These are phyloP conservation scores for Austroboletus niveus DNA, from an alignment of 1,284 basidiomycete genomes.

Conservation along the genomic window DNA sequence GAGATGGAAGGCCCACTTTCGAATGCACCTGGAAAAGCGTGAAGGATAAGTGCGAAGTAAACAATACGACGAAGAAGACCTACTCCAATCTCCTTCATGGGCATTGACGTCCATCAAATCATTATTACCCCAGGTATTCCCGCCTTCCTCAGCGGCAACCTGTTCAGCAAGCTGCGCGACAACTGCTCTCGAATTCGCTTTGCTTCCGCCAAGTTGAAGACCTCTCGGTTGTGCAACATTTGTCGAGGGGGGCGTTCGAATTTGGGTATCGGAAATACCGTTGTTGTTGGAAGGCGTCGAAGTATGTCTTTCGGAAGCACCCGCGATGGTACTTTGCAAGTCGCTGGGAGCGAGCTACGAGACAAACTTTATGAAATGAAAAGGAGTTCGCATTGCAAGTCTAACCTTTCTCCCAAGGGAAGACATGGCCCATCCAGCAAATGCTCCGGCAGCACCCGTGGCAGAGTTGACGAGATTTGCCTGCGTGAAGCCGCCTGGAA, in stretches of 20 bases:
- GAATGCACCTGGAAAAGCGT: conserved; percentile 63
- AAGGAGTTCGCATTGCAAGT: background rate
- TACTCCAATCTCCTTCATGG: conserved; percentile 91
- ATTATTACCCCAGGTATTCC: conserved; percentile 64
- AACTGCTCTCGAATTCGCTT: conserved; percentile 39
- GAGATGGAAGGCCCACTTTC: conserved; percentile 58
- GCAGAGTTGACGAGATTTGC: conserved; percentile 77
- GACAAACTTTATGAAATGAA: background rate
- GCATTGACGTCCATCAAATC: conserved; percentile 91
- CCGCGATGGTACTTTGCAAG: conserved; percentile 62
- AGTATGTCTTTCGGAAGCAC: conserved; percentile 37
- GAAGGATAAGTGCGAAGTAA: background rate
- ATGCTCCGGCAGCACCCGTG: conserved; percentile 83
- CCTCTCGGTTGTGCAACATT: conserved; percentile 42
- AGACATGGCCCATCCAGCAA: conserved; percentile 94
- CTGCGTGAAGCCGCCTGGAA: conserved; percentile 40
- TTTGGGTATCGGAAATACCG: conserved; percentile 5
- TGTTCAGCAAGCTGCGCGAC: conserved; percentile 60
- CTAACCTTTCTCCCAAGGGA: conserved; percentile 76
- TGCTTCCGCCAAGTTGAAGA: conserved; percentile 69
- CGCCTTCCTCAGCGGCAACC: conserved; percentile 46
- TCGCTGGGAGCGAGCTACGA: conserved; percentile 67
- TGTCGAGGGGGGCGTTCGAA: conserved; percentile 10
- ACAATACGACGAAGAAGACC: conserved; percentile 23
- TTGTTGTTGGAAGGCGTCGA: conserved; percentile 34